phyloP scores from a whole-genome alignment of 108 stramenopile genomes.

The Pseudonitzschia delicatissima region DNA sequence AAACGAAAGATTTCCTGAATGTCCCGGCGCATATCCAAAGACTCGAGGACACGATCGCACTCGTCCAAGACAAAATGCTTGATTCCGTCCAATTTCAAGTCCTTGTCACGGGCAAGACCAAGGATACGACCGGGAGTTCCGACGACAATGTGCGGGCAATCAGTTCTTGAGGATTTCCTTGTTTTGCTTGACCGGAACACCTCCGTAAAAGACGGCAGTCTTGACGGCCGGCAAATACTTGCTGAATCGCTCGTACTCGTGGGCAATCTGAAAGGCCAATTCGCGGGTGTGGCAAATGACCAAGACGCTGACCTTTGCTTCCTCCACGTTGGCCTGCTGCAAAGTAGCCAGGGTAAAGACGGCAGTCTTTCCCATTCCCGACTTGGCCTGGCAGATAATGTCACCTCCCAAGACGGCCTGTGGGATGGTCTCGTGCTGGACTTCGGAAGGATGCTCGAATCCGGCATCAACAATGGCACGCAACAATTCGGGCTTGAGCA shows the following conservation, averaged over 20 bases:
- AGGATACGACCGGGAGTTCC: constrained; percentile 98
- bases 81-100: constrained; percentile 90
- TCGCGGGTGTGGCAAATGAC: constrained; percentile 99
- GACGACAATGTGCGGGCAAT: constrained; percentile 96
- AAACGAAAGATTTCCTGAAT: constrained; percentile 98
- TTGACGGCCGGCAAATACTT: constrained; percentile 98
- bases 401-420: constrained; percentile 99
- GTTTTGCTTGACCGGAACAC: constrained; percentile 86
- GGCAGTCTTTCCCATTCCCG: constrained; percentile 99
- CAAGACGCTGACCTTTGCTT: constrained; percentile 81
- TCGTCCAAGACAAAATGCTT: constrained; percentile 99
- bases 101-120: constrained; percentile 89
- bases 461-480: constrained; percentile 99
- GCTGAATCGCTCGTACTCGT: constrained; percentile 98
- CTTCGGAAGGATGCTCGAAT: constrained; percentile 99
- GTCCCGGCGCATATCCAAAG: constrained; percentile 97
- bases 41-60: constrained; percentile 97
- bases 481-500: constrained; percentile 98
- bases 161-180: constrained; percentile 90
- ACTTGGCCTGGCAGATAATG: constrained; percentile 99
- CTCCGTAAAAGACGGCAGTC: constrained; percentile 98
- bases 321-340: constrained; percentile 88
- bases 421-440: constrained; percentile 98
- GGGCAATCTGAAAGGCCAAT: constrained; percentile 99
- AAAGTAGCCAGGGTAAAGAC: constrained; percentile 99